Evolutionary conservation across 202 grass and related monocot species (phyloP).

Genomic region (Carex sylvatica): DNA sequence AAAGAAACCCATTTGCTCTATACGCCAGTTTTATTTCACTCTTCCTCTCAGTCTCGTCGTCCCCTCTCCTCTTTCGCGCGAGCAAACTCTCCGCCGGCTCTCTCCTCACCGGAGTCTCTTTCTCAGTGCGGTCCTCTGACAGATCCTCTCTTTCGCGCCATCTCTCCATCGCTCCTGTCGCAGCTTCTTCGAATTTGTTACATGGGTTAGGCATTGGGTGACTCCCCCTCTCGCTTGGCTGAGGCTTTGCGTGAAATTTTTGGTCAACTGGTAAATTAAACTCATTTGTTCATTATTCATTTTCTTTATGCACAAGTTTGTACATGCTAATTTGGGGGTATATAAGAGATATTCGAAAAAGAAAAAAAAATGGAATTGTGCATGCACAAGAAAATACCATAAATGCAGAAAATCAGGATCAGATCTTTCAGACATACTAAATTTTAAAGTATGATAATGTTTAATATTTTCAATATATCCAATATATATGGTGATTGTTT

Average conservation of each 20-base stretch:
- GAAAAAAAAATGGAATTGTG: neutral
- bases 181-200: no score
- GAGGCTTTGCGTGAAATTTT: conserved; percentile 94
- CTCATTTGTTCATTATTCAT: neutral
- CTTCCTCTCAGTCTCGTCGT: no score
- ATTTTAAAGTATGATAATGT: neutral
- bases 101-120: no score
- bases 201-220: conserved; percentile 39
- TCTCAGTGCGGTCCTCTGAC: no score
- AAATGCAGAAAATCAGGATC: neutral
- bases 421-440: neutral
- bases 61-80: no score
- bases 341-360: neutral
- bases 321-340: neutral
- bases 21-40: no score
- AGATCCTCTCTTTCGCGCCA: no score
- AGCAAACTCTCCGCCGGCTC: no score
- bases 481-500: neutral
- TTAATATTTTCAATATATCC: conserved; percentile 14
- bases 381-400: neutral
- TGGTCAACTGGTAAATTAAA: conserved; percentile 51
- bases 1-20: no score
- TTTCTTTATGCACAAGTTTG: neutral
- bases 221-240: conserved; percentile 82
- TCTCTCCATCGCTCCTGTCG: no score